These are phyloP conservation scores for Mentha longifolia DNA, from an alignment of 257 asterid species.

Conservation along the genomic window DNA sequence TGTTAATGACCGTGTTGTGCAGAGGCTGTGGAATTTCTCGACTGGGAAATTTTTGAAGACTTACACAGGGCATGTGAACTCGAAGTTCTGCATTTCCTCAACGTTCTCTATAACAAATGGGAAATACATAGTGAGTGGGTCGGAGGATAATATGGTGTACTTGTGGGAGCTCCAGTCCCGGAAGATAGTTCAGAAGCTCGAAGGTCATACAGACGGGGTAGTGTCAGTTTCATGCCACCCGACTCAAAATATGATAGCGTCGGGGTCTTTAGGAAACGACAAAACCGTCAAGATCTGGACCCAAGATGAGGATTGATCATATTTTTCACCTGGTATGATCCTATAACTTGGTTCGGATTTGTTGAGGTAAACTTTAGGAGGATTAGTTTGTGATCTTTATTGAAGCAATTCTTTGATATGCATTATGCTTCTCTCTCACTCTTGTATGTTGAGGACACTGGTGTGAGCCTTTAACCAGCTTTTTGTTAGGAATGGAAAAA, in stretches of 20 bases:
- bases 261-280: conserved; percentile 83
- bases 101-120: conserved; percentile 87
- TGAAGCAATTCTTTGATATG: conserved; percentile 20
- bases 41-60: conserved; percentile 89
- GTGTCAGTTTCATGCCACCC: conserved; percentile 88
- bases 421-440: conserved; percentile 1
- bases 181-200: conserved; percentile 86
- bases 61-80: conserved; percentile 80
- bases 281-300: conserved; percentile 78
- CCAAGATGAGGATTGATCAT: conserved; percentile 60
- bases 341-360: neutral
- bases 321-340: neutral
- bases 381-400: neutral
- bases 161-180: conserved; percentile 95
- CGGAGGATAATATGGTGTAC: conserved; percentile 81
- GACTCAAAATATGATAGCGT: conserved; percentile 77
- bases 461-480: no score
- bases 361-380: neutral
- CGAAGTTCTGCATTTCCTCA: conserved; percentile 78
- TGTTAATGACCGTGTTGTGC: conserved; percentile 36
- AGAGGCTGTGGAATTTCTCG: conserved; percentile 93
- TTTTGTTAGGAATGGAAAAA: no score
- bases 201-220: conserved; percentile 86
- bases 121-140: conserved; percentile 91
- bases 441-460: conserved; percentile 1